Conservation (phyloP, 1,284 basidiomycete species). For the Calocybe gambosa region DNA sequence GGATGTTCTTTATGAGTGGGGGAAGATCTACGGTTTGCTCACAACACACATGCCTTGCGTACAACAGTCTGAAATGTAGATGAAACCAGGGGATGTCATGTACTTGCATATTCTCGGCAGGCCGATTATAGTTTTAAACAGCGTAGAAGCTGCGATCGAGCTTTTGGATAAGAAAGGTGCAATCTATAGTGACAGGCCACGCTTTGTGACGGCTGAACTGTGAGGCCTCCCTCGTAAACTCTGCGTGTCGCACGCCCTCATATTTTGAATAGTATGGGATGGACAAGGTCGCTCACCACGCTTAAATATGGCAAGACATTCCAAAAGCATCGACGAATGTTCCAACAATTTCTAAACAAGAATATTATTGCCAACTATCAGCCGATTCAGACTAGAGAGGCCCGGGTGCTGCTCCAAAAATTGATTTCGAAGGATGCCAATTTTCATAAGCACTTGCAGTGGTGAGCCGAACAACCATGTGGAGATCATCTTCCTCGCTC, state of each 20-base stretch:
- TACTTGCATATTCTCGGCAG: constrained; percentile 24
- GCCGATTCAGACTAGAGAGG: neutral
- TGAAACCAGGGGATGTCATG: constrained; percentile 22
- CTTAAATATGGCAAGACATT: constrained; percentile 18
- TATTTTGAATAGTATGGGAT: constrained; percentile 17
- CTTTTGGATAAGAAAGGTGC: constrained; percentile 27
- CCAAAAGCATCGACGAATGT: constrained; percentile 16
- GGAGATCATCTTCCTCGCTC: too few species aligned
- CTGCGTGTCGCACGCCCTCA: neutral
- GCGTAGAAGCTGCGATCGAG: constrained; percentile 24
- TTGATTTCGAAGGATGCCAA: neutral
- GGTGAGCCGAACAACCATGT: too few species aligned
- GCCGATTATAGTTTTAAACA: constrained; percentile 28
- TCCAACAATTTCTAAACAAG: constrained; percentile 17
- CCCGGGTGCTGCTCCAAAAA: neutral
- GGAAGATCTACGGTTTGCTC: constrained; percentile 8
- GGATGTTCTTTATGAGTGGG: constrained; percentile 8
- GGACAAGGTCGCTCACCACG: constrained; percentile 13
- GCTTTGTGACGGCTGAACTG: constrained; percentile 12
- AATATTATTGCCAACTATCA: constrained; percentile 5
- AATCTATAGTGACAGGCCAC: constrained; percentile 27
- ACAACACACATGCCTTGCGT: neutral
- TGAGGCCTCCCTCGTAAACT: neutral
- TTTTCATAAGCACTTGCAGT: neutral
- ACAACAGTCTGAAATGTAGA: neutral